Percentiles rank a stretch among this genome's conserved stretches.
These are phyloP conservation scores for Hapsidospora chrysogenum DNA, from an alignment of 495 filamentous ascomycete genomes.

Conservation along the genomic window DNA sequence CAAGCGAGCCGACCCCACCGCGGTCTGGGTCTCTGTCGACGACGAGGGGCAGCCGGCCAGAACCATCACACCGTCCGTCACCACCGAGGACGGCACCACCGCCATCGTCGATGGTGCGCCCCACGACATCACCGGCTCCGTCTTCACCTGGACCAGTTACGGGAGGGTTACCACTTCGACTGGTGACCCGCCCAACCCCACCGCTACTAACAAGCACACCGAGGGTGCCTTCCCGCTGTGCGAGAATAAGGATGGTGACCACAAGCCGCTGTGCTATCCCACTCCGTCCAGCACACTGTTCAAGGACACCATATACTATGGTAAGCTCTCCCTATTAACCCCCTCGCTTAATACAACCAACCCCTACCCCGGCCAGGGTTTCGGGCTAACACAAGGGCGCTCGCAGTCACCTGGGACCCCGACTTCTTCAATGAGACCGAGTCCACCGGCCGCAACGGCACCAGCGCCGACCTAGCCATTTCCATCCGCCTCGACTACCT, in stretches of 20 bases:
- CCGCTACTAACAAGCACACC: conserved; percentile 12
- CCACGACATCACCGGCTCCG: conserved; percentile 20
- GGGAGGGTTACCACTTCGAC: conserved; percentile 13
- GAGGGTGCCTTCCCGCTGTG: conserved; percentile 19
- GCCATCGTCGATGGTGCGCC: conserved; percentile 21
- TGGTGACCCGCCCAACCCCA: conserved; percentile 10
- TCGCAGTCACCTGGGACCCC: conserved; percentile 27
- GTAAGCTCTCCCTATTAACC: conserved; percentile 9
- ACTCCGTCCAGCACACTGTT: conserved; percentile 12
- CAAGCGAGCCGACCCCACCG: conserved; percentile 6
- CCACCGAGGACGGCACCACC: conserved; percentile 19
- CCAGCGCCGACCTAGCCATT: conserved; percentile 9
- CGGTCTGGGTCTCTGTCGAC: conserved; percentile 24
- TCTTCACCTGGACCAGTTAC: conserved; percentile 17
- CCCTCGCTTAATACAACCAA: background rate
- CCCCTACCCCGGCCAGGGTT: too few relatives aligned
- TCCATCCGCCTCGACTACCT: conserved; percentile 14
- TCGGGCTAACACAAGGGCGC: background rate
- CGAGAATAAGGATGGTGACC: conserved; percentile 17
- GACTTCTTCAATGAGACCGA: conserved; percentile 20
- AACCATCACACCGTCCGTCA: conserved; percentile 20
- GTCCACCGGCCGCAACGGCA: too few relatives aligned
- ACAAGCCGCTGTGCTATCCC: conserved; percentile 24
- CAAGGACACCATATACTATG: conserved; percentile 18
- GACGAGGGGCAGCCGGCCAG: conserved; percentile 16